These are phyloP conservation scores for Rosa lucieae DNA, from an alignment of 306 rosid species.

Conservation along the genomic window DNA sequence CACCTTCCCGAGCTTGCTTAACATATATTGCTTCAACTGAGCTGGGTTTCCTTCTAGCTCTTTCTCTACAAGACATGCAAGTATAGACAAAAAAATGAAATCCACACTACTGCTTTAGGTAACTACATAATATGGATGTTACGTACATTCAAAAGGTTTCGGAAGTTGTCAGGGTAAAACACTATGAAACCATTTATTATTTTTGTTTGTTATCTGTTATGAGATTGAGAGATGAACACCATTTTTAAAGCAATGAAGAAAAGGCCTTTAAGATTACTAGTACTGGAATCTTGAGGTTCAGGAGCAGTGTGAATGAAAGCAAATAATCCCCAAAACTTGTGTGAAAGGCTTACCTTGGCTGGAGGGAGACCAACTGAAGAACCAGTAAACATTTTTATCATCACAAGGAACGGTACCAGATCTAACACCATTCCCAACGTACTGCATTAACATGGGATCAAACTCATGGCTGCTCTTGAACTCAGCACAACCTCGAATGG, in stretches of 20 bases:
- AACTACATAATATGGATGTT: not conserved
- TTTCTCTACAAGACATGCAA: constrained; percentile 34
- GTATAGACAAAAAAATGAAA: not conserved
- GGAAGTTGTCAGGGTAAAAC: not conserved
- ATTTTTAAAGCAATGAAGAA: not conserved
- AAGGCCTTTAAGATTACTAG: not conserved
- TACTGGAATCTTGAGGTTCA: not conserved
- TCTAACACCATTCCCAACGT: constrained; percentile 57
- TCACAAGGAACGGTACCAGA: constrained; percentile 50
- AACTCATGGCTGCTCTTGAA: constrained; percentile 32
- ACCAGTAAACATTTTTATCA: constrained; percentile 52
- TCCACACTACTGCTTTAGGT: not conserved
- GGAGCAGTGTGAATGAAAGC: not conserved
- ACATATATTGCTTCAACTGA: constrained; percentile 45
- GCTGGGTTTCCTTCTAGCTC: constrained; percentile 36
- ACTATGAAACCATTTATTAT: not conserved
- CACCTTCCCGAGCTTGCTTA: constrained; percentile 47
- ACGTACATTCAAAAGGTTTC: not conserved
- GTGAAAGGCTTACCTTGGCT: constrained; percentile 45
- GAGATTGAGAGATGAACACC: not conserved
- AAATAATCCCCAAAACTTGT: not conserved
- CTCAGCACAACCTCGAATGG: constrained; percentile 48
- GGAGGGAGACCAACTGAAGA: constrained; percentile 54
- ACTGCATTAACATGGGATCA: constrained; percentile 40
- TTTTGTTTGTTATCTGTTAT: not conserved